phyloP scores from a whole-genome alignment of 2,329 filamentous ascomycete species.

The Apiospora hydei region DNA sequence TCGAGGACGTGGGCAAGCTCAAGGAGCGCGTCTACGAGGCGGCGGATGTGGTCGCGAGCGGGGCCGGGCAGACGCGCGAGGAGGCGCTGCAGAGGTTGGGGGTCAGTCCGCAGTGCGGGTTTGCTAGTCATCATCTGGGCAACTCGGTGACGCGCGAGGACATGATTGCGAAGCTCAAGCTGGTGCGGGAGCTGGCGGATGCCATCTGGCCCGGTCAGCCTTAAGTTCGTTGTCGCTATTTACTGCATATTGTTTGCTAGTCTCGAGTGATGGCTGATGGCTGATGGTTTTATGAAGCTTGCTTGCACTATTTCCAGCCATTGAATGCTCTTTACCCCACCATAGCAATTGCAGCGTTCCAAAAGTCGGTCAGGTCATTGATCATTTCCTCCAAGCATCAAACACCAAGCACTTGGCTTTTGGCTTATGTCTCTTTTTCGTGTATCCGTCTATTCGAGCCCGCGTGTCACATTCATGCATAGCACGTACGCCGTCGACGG shows the following conservation, averaged over 20 bases:
- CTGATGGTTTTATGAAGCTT: background rate
- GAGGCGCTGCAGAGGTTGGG: conserved; percentile 72
- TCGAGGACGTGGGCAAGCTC: conserved; percentile 69
- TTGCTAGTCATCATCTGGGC: conserved; percentile 77
- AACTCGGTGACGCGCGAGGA: conserved; percentile 74
- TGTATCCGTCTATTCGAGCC: background rate
- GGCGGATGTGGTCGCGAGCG: conserved; percentile 73
- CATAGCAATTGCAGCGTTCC: conserved; percentile 1
- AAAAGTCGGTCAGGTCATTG: conserved; percentile 19
- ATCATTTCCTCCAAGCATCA: too few species aligned
- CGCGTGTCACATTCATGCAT: background rate
- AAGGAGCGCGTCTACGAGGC: conserved; percentile 65
- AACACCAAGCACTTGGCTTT: too few species aligned
- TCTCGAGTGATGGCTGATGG: background rate
- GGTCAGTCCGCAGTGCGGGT: conserved; percentile 78
- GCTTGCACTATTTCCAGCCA: background rate
- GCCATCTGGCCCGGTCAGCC: conserved; percentile 68
- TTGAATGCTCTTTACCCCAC: background rate
- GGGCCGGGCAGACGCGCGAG: conserved; percentile 68
- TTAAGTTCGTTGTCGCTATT: conserved; percentile 28
- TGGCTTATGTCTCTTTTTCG: background rate
- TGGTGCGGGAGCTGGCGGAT: conserved; percentile 76
- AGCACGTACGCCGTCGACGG: background rate
- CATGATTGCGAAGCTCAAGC: conserved; percentile 75
- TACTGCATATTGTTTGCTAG: background rate